These are phyloP conservation scores for Dacryopinax primogenitus DNA, from an alignment of 768 basidiomycete genomes.

Conservation along the genomic window DNA sequence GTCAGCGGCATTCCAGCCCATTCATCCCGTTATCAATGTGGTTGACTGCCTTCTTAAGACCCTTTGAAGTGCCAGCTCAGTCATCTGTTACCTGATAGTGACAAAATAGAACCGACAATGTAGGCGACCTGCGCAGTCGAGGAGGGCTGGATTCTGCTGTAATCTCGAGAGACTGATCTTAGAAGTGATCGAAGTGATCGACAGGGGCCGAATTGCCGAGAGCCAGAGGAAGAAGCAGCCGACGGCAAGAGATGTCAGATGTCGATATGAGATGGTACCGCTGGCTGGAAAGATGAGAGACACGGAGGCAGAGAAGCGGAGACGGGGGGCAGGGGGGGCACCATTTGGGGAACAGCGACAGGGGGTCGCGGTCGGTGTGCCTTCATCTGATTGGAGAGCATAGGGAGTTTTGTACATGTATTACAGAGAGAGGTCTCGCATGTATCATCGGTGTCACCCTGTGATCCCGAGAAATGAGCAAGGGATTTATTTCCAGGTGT, in stretches of 20 bases:
- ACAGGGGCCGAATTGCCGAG: not conserved
- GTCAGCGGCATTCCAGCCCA: slow-evolving; percentile 9
- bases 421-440: not conserved
- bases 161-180: slow-evolving; percentile 9
- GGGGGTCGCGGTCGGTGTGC: no score
- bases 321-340: not conserved
- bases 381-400: not conserved
- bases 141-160: not conserved
- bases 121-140: not conserved
- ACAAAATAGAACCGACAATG: not conserved
- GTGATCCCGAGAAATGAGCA: not conserved
- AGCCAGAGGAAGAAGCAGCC: not conserved
- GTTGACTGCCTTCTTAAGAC: not conserved
- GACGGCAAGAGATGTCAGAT: slow-evolving; percentile 13
- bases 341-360: no score
- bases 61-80: not conserved
- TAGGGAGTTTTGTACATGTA: not conserved
- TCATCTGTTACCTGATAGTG: not conserved
- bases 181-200: not conserved
- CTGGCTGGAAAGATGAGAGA: slow-evolving; percentile 12
- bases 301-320: slow-evolving; percentile 9
- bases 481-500: not conserved
- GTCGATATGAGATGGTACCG: slow-evolving; percentile 12
- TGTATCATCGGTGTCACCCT: not conserved
- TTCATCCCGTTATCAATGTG: slow-evolving; percentile 2